phyloP scores from a whole-genome alignment of 257 asterid species.

The Jacaranda mimosifolia region DNA sequence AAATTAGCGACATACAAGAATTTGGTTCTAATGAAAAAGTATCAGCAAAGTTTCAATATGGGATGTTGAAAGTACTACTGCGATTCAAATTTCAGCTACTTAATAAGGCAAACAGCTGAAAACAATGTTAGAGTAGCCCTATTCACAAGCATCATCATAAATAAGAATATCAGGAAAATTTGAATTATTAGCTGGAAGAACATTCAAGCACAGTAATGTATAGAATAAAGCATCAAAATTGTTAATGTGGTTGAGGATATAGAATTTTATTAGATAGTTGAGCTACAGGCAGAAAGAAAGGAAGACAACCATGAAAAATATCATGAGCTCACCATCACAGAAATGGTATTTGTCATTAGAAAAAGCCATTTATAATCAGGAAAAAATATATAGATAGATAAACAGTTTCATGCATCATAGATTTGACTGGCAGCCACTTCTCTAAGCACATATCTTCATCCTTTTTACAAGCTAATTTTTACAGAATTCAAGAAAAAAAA shows the following conservation, averaged over 20 bases:
- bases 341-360: too few species aligned
- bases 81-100: background rate
- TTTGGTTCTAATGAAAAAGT: too few species aligned
- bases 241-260: conserved; percentile 33
- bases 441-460: too few species aligned
- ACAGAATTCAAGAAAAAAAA: background rate
- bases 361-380: too few species aligned
- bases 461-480: background rate
- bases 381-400: too few species aligned
- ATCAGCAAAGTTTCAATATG: too few species aligned
- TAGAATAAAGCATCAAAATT: conserved; percentile 43
- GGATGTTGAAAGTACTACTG: background rate
- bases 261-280: conserved; percentile 33
- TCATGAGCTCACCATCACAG: too few species aligned
- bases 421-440: too few species aligned
- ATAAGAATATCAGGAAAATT: conserved; percentile 17
- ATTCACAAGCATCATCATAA: too few species aligned
- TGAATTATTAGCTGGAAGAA: conserved; percentile 21
- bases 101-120: conserved; percentile 19
- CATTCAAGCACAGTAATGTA: conserved; percentile 19
- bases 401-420: too few species aligned
- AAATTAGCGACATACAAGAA: too few species aligned
- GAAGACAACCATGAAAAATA: conserved; percentile 17
- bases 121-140: background rate
- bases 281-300: conserved; percentile 29